Evolutionary conservation across 2,329 filamentous ascomycete genomes (phyloP).

Genomic region (Ascochyta viciae-villosae): DNA sequence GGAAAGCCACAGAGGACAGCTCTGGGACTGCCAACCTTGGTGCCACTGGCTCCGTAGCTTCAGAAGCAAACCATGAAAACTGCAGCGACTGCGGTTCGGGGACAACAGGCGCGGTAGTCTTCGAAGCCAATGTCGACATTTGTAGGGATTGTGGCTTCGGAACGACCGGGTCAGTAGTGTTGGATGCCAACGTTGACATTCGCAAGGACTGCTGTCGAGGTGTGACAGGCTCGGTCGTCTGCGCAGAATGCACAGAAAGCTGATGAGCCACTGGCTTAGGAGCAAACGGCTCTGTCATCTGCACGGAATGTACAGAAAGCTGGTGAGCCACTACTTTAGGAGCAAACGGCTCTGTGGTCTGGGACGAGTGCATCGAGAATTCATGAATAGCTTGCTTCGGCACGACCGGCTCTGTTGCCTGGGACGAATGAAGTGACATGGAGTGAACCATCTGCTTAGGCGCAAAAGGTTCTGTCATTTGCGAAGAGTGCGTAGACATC

Average conservation of each 20-base stretch:
- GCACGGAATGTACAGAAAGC: constrained; percentile 24
- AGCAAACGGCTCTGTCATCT: constrained; percentile 26
- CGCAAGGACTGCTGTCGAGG: constrained; percentile 24
- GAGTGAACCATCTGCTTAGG: constrained; percentile 1
- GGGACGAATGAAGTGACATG: constrained; percentile 23
- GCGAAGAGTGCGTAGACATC: constrained; percentile 20
- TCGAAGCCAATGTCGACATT: constrained; percentile 31
- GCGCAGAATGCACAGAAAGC: constrained; percentile 24
- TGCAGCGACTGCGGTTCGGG: constrained; percentile 17
- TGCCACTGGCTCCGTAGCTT: constrained; percentile 33
- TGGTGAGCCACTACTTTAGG: constrained; percentile 9
- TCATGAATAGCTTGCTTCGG: constrained; percentile 11
- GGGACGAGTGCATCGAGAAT: constrained; percentile 22
- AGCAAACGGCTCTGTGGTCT: constrained; percentile 13
- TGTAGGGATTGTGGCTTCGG: constrained; percentile 24
- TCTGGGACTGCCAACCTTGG: constrained; percentile 8
- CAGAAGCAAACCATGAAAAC: constrained; percentile 29
- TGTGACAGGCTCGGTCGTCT: constrained; percentile 27
- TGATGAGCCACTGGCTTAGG: constrained; percentile 10
- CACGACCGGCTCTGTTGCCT: constrained; percentile 26
- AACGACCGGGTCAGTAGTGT: constrained; percentile 26
- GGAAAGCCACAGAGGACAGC: constrained; percentile 23
- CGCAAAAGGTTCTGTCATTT: constrained; percentile 29
- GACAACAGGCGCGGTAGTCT: constrained; percentile 34
- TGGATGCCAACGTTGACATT: constrained; percentile 27